Conservation (phyloP, 345 rosid species). For the Conringia planisiliqua region DNA sequence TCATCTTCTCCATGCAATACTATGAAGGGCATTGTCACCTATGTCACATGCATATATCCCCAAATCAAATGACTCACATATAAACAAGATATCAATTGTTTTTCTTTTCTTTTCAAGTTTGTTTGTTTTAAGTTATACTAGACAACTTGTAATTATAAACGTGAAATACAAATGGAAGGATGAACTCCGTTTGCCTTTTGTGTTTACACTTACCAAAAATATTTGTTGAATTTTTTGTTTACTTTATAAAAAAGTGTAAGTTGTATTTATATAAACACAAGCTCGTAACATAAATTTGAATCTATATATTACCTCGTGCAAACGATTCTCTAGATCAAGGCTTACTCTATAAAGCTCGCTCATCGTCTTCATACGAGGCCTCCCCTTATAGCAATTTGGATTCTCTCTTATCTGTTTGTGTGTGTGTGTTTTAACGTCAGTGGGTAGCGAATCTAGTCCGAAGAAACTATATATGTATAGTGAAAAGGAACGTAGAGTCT, state of each 20-base stretch:
- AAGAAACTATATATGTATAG: background rate
- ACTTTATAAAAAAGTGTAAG: no score
- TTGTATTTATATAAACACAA: no score
- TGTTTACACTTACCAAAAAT: no score
- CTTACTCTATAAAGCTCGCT: slow-evolving; percentile 49
- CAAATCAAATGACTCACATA: background rate
- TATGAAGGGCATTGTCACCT: slow-evolving; percentile 74
- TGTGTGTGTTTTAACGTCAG: background rate
- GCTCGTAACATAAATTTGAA: background rate
- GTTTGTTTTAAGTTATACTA: background rate
- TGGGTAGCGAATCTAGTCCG: background rate
- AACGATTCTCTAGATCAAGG: slow-evolving; percentile 54
- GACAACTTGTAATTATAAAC: background rate
- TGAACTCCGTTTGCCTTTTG: no score
- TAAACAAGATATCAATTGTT: background rate
- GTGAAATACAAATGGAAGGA: no score
- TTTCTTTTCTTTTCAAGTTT: background rate
- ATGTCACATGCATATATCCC: slow-evolving; percentile 1
- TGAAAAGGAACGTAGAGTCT: slow-evolving; percentile 23
- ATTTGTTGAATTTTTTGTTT: no score
- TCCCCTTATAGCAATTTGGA: slow-evolving; percentile 68
- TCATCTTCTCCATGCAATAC: slow-evolving; percentile 88
- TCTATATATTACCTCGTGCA: slow-evolving; percentile 45
- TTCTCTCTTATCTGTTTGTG: slow-evolving; percentile 52
- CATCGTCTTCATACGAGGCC: slow-evolving; percentile 71